Percentiles rank a stretch among this genome's conserved stretches.
These are phyloP conservation scores for Raffaelea arxii DNA, from an alignment of 2,329 filamentous ascomycete species.

Conservation along the genomic window DNA sequence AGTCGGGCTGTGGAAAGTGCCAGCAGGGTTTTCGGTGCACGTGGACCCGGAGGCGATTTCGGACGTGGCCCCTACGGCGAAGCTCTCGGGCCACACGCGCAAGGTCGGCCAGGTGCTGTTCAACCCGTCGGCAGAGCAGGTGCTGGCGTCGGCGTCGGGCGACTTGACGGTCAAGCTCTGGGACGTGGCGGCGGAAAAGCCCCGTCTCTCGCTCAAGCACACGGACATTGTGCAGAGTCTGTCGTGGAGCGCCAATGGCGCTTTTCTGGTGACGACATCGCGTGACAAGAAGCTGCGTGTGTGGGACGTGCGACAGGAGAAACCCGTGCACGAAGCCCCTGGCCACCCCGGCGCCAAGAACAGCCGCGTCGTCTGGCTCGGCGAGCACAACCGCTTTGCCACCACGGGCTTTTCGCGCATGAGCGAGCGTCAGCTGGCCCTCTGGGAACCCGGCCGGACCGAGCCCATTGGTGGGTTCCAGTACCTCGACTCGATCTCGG, in stretches of 20 bases:
- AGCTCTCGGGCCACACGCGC: constrained; percentile 64
- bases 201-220: constrained; percentile 70
- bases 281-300: constrained; percentile 97
- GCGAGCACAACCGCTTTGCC: constrained; percentile 89
- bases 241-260: constrained; percentile 88
- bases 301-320: constrained; percentile 95
- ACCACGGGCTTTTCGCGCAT: constrained; percentile 97
- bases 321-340: constrained; percentile 69
- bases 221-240: constrained; percentile 89
- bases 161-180: constrained; percentile 94
- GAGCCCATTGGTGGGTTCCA: constrained; percentile 87
- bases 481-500: constrained; percentile 88
- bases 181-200: constrained; percentile 74
- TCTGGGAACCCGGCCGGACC: constrained; percentile 84
- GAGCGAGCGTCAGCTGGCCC: constrained; percentile 91
- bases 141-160: constrained; percentile 89
- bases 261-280: constrained; percentile 81
- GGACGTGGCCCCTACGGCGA: constrained; percentile 72
- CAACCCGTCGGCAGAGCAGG: constrained; percentile 91
- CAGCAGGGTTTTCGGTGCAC: constrained; percentile 74
- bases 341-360: constrained; percentile 95
- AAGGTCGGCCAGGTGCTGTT: constrained; percentile 97
- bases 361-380: constrained; percentile 93
- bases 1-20: constrained; percentile 94
- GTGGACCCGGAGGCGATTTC: constrained; percentile 75